Evolutionary conservation across 73 alveolate species (phyloP).

Genomic region (Symbiodinium natans): DNA sequence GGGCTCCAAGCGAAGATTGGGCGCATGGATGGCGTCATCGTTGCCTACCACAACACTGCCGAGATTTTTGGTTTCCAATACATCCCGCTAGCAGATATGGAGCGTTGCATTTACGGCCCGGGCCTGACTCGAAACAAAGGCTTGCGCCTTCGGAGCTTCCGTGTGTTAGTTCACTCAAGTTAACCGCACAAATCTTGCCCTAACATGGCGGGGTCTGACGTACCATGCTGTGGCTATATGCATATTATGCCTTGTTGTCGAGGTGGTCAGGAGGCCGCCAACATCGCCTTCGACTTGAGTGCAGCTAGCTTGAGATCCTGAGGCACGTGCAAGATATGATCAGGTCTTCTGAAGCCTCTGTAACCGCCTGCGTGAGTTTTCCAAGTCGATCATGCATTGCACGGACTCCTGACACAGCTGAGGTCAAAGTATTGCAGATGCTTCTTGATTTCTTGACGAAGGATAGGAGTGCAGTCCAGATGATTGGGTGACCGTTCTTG

Average conservation of each 20-base stretch:
- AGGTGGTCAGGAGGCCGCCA: conserved; percentile 64
- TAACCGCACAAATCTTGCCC: too few species aligned
- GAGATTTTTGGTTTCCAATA: conserved; percentile 98
- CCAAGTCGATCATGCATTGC: too few species aligned
- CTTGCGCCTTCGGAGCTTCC: too few species aligned
- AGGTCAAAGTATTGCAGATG: background rate
- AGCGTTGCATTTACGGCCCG: conserved; percentile 98
- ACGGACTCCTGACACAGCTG: background rate
- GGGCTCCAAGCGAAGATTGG: conserved; percentile 97
- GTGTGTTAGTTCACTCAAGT: too few species aligned
- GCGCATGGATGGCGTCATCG: conserved; percentile 98
- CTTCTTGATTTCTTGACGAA: background rate
- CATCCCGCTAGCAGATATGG: conserved; percentile 97
- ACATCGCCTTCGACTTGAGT: conserved; percentile 52
- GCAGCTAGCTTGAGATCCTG: background rate
- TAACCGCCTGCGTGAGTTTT: too few species aligned
- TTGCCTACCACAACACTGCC: conserved; percentile 98
- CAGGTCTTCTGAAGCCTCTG: too few species aligned
- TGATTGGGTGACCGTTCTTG: background rate
- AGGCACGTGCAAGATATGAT: too few species aligned
- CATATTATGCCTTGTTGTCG: too few species aligned
- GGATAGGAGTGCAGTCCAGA: background rate
- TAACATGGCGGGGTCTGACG: too few species aligned
- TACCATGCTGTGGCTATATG: too few species aligned
- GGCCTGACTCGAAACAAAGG: background rate